A percentile compares a stretch with the other conserved stretches of the same genome.
These are phyloP conservation scores for Straminergon stramineum DNA, from an alignment of 225 moss, liverwort and hornwort species.

Conservation along the genomic window DNA sequence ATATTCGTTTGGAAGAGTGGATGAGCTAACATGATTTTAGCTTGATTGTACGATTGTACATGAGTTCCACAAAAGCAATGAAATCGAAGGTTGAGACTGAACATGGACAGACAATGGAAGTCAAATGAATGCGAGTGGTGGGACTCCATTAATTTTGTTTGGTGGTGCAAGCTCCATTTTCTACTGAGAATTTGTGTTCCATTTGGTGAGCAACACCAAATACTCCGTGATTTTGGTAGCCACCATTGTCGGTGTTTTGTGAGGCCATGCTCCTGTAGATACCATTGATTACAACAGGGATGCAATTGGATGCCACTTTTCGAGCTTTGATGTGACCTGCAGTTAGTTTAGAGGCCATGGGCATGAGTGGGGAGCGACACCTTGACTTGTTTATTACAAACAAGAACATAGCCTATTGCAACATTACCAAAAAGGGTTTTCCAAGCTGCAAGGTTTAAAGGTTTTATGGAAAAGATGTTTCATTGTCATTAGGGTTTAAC, in stretches of 20 bases:
- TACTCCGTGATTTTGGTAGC: not conserved
- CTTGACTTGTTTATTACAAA: conserved; percentile 4
- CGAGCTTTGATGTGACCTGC: conserved; percentile 66
- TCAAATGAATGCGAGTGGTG: conserved; percentile 49
- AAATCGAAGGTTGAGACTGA: conserved; percentile 64
- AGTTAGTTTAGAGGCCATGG: conserved; percentile 81
- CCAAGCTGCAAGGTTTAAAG: too few species aligned
- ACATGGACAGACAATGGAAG: conserved; percentile 60
- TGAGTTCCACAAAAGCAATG: conserved; percentile 37
- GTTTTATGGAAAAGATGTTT: too few species aligned
- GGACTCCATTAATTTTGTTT: not conserved
- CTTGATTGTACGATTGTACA: conserved; percentile 46
- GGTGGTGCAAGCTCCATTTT: not conserved
- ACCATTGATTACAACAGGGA: not conserved
- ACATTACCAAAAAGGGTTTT: too few species aligned
- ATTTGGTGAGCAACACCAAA: not conserved
- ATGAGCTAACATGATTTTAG: not conserved
- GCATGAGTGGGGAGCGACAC: conserved; percentile 86
- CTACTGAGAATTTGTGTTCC: not conserved
- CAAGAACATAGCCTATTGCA: not conserved
- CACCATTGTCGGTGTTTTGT: not conserved
- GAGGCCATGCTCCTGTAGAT: not conserved
- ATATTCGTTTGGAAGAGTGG: not conserved
- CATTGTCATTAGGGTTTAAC: too few species aligned
- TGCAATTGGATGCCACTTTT: conserved; percentile 80